A percentile compares a stretch with the other conserved stretches of the same genome.
Evolutionary conservation across 2,329 filamentous ascomycete genomes (phyloP).

Genomic region (Macrophomina tecta): DNA sequence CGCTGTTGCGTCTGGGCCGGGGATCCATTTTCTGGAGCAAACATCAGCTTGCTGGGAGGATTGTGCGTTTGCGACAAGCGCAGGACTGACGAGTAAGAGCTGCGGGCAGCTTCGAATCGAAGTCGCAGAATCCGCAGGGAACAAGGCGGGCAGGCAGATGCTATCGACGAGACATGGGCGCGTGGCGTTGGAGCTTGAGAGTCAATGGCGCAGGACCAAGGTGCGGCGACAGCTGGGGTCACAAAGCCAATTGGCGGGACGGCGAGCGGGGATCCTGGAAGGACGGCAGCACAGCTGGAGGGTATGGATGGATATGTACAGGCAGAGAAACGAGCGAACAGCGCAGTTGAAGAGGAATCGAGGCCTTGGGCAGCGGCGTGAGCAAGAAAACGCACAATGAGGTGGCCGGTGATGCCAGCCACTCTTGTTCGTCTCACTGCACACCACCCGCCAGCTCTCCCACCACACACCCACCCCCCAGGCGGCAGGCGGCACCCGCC

Average conservation of each 20-base stretch:
- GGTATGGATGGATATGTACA: constrained; percentile 11
- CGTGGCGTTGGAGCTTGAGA: constrained; percentile 11
- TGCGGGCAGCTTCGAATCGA: neutral
- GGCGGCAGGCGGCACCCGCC: constrained; percentile 1
- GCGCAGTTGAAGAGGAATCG: neutral
- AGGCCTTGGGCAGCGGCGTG: constrained; percentile 2
- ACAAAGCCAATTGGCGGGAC: constrained; percentile 11
- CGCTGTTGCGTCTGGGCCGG: constrained; percentile 27
- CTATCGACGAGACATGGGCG: constrained; percentile 18
- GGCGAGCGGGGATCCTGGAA: neutral
- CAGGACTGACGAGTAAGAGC: neutral
- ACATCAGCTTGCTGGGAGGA: neutral
- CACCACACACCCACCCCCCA: constrained; percentile 10
- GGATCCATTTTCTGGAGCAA: constrained; percentile 14
- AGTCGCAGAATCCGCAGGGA: constrained; percentile 9
- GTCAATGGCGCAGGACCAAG: constrained; percentile 5
- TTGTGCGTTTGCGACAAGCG: constrained; percentile 14
- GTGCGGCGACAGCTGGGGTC: constrained; percentile 14
- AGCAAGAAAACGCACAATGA: constrained; percentile 18
- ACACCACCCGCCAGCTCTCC: neutral
- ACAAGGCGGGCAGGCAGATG: neutral
- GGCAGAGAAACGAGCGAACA: constrained; percentile 6
- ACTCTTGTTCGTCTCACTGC: constrained; percentile 9
- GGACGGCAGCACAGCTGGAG: neutral
- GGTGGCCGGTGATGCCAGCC: constrained; percentile 10